phyloP scores from a whole-genome alignment of 345 rosid species.

The Syzygium aromaticum region DNA sequence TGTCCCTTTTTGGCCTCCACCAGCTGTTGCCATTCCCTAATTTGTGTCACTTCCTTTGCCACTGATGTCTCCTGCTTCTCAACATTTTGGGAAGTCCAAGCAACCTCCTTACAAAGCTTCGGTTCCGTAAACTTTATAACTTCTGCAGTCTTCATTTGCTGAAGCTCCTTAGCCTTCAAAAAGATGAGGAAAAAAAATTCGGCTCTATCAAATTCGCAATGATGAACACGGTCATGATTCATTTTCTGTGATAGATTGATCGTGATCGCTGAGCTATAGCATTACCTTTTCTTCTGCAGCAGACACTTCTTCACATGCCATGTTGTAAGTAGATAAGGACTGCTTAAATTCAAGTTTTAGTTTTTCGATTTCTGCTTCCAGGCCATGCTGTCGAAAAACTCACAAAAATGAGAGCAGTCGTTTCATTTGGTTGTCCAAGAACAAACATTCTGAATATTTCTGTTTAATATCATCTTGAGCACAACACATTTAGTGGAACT shows the following conservation, averaged over 20 bases:
- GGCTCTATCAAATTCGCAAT: not conserved
- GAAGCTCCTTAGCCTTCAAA: slow-evolving; percentile 29
- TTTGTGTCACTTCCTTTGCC: slow-evolving; percentile 28
- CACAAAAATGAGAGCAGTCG: not conserved
- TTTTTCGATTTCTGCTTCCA: slow-evolving; percentile 49
- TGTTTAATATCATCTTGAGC: not conserved
- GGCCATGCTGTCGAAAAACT: slow-evolving; percentile 17
- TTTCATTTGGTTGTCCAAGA: not conserved
- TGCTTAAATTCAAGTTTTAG: slow-evolving; percentile 52
- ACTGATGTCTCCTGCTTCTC: slow-evolving; percentile 34
- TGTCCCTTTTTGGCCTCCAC: slow-evolving; percentile 17
- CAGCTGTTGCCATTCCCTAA: slow-evolving; percentile 27
- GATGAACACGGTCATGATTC: not conserved
- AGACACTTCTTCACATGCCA: slow-evolving; percentile 25
- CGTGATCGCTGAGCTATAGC: not conserved
- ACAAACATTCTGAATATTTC: not conserved
- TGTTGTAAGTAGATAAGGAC: slow-evolving; percentile 25
- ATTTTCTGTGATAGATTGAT: not conserved
- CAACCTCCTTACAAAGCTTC: slow-evolving; percentile 26
- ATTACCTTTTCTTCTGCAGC: slow-evolving; percentile 38
- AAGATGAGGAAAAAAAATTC: not conserved
- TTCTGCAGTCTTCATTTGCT: slow-evolving; percentile 21
- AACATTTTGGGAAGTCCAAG: slow-evolving; percentile 27
- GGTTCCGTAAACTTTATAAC: slow-evolving; percentile 26
- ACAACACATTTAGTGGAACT: not conserved